Percentiles rank a stretch among this genome's conserved stretches.
Evolutionary conservation across 495 filamentous ascomycete species (phyloP).

Genomic region (Trichocladium antarcticum): DNA sequence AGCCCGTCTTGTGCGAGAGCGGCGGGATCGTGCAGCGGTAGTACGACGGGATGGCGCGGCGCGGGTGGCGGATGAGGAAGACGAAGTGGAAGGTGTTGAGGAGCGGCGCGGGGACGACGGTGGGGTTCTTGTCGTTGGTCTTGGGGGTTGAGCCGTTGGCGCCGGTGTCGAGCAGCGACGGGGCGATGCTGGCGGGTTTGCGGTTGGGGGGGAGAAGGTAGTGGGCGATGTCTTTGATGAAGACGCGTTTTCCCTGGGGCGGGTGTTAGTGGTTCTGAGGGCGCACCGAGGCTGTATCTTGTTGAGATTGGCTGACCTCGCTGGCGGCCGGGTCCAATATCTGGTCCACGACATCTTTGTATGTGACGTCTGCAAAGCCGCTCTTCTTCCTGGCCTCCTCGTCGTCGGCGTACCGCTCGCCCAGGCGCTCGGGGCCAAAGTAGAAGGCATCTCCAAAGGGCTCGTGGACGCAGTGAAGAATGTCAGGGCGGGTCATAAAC

Average conservation of each 20-base stretch:
- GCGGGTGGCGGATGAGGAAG: conserved; percentile 94
- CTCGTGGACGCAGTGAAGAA: conserved; percentile 76
- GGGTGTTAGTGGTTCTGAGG: neutral
- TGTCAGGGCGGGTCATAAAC: conserved; percentile 85
- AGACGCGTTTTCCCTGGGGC: conserved; percentile 63
- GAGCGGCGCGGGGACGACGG: conserved; percentile 60
- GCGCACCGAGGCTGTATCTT: too few species aligned
- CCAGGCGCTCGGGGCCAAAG: conserved; percentile 79
- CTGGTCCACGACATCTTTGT: conserved; percentile 58
- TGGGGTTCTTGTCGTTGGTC: conserved; percentile 51
- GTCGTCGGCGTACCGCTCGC: conserved; percentile 62
- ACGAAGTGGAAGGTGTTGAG: conserved; percentile 77
- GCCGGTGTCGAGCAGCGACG: conserved; percentile 49
- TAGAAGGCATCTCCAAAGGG: conserved; percentile 97
- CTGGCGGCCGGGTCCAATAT: conserved; percentile 50
- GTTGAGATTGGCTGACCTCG: conserved; percentile 30
- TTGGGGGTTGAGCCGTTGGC: conserved; percentile 46
- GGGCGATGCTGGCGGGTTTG: conserved; percentile 58
- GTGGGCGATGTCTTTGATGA: conserved; percentile 96
- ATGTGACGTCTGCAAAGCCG: conserved; percentile 69
- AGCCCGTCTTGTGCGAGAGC: conserved; percentile 67
- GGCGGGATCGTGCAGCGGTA: conserved; percentile 94
- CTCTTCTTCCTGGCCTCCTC: conserved; percentile 54
- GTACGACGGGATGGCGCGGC: conserved; percentile 77
- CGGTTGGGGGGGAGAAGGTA: conserved; percentile 68